Evolutionary conservation across 2,329 filamentous ascomycete species (phyloP), one percentile per base, ranked within the genome.

Genomic region (Fonsecaea monophora): DNA sequence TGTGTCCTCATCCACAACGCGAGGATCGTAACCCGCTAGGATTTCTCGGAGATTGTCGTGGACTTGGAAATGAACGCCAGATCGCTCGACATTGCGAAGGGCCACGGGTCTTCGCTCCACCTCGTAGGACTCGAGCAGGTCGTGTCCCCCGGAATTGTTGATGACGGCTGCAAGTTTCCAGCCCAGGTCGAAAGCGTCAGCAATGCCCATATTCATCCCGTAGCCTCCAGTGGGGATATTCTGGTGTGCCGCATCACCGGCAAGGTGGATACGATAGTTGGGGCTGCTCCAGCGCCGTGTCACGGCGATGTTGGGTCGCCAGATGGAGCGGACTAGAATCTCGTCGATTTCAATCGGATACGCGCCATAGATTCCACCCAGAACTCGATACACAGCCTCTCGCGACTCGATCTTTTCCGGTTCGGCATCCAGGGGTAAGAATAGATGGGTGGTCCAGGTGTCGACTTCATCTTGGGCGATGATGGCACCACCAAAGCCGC

Each of bases 211-310:
- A 71, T 87, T 87, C 84, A 88, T 85, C 0, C 86, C 86, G 71
- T 87, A 85, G 0, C 84, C 86, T 1, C 84, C 86, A 68, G 25
- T 25, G 25, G 25, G 25, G 25, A 25, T 25, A 25, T 87, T 84
- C n/a, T 85, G 85, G 66, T 88, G 85, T 1, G 83, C 84, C 4
- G 85, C 84, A 62, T 89, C 86, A 10, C 86, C 85, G 1, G 83
- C 85, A 0, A 88, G 75, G 54, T 77, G 73, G 3, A 77, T 68
- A 1, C 68, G 67, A 4, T 66, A 53, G 13, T 59, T 45, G 5
- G 55, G 42, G 7, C 64, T 69, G 12, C 38, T 34, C 35, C 73
- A 78, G 2, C 38, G n/a, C 2, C 74, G 67, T 0, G 76, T 74
- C 8, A 79, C 57, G 10, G 66, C 68, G 21, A 77, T 74, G 42